Evolutionary conservation across 805 yeast genomes (phyloP), one percentile per base, ranked within the genome.

Genomic region (Schizosaccharomyces japonicus): DNA sequence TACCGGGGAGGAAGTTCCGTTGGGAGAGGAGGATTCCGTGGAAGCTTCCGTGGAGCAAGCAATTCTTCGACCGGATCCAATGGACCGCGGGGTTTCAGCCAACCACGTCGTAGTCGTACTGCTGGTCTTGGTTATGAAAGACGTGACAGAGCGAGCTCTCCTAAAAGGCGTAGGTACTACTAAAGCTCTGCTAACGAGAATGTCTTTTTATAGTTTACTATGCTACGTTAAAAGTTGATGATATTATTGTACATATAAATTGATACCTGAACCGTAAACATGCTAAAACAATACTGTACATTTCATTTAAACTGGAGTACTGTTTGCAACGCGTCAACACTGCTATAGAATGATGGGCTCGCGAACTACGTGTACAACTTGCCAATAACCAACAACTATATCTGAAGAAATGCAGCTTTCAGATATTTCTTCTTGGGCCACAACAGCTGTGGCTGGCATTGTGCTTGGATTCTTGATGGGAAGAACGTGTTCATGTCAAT

Each of bases 1-100:
- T 27, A 7, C 17, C 15, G 31, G 13, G 33, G 33, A 5, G 46
- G 47, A 5, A 45, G 39, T 13, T 44, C 53, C 36, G 48, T 51
- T 33, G 51, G 36, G 23, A 36, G 44, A 31, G 48, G 47, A 13
- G 28, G 50, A 23, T 48, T 49, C 6, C 49, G 45, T 17, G 49
- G 47, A 26, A 36, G 46, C 6, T 40, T 48, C 21, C 40, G 40
- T n/a, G 21, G 21, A 2, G 17, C 21, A n/a, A 30, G 11, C 33
- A n/a, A n/a, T 2, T 34, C 17, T 19, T 8, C 15, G 3, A 15
- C 15, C 17, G 40, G 46, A n/a, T 42, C 19, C 7, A 15, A 28
- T 3, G 30, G 30, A 8, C 31, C 31, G 21, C 46, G 31, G 7
- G 31, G 31, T 42, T n/a, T 21, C 17, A 17, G 17, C 21, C 25